These are phyloP conservation scores for Backusella australiensis DNA, from an alignment of 192 early-diverging fungal genomes.

Conservation along the genomic window DNA sequence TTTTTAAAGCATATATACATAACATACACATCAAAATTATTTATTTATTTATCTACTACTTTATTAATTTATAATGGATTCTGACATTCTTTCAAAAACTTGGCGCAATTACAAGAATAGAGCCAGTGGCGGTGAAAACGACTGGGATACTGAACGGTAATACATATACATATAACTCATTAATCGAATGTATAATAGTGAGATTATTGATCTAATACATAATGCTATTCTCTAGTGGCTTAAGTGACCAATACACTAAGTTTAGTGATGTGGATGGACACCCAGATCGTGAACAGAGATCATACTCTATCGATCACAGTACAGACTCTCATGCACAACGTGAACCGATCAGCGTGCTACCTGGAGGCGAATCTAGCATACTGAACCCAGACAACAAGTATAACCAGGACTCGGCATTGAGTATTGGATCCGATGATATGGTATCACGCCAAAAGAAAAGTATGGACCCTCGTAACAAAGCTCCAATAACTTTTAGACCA, in stretches of 20 bases:
- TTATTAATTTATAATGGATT: neutral
- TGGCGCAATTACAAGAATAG: neutral
- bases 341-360: neutral
- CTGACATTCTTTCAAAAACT: neutral
- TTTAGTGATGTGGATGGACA: neutral
- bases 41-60: neutral
- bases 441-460: neutral
- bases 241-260: neutral
- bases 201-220: neutral
- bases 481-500: neutral
- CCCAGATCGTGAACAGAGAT: neutral
- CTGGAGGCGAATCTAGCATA: neutral
- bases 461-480: neutral
- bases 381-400: neutral
- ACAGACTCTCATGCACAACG: neutral
- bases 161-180: neutral
- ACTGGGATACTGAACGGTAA: slow-evolving; percentile 6
- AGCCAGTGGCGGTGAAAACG: neutral
- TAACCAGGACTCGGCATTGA: neutral
- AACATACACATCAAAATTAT: neutral
- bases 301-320: neutral
- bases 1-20: neutral
- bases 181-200: neutral
- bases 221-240: neutral
- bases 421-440: neutral